Conservation (phyloP, 768 basidiomycete genomes). For the Jaapia argillacea region DNA sequence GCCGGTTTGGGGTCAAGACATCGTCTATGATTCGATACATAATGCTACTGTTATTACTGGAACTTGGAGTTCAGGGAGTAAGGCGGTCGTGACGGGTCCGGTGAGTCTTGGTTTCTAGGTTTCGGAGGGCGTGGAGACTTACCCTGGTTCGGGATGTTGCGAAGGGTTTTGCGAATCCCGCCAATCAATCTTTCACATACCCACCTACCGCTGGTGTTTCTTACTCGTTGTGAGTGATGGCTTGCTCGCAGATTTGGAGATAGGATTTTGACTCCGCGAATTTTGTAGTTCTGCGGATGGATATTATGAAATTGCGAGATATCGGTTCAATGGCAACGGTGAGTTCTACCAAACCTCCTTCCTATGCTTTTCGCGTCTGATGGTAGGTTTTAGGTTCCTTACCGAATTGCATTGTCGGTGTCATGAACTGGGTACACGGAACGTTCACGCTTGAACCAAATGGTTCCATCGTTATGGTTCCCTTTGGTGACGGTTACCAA, state of each 20-base stretch:
- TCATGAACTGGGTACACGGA: conserved; percentile 88
- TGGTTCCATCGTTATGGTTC: conserved; percentile 68
- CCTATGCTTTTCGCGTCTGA: neutral
- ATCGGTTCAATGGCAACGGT: conserved; percentile 88
- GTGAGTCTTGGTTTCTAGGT: conserved; percentile 42
- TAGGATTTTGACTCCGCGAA: too few relatives aligned
- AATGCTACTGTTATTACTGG: conserved; percentile 68
- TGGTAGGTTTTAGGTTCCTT: conserved; percentile 42
- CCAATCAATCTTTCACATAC: conserved; percentile 74
- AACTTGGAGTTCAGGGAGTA: conserved; percentile 81
- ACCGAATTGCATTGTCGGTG: conserved; percentile 85
- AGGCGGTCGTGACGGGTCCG: conserved; percentile 67
- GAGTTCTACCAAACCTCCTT: conserved; percentile 9
- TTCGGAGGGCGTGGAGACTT: neutral
- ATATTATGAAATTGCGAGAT: conserved; percentile 85
- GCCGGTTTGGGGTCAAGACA: conserved; percentile 24
- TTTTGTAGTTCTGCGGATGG: conserved; percentile 54
- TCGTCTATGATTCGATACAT: conserved; percentile 33
- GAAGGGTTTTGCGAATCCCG: conserved; percentile 80
- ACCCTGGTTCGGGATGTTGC: conserved; percentile 2
- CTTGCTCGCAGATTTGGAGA: conserved; percentile 2
- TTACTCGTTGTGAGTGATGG: conserved; percentile 70
- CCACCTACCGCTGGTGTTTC: conserved; percentile 81
- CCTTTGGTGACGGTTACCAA: conserved; percentile 84
- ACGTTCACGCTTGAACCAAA: conserved; percentile 56